Conservation (phyloP, 805 yeast species). For the Candida nanaspora region DNA sequence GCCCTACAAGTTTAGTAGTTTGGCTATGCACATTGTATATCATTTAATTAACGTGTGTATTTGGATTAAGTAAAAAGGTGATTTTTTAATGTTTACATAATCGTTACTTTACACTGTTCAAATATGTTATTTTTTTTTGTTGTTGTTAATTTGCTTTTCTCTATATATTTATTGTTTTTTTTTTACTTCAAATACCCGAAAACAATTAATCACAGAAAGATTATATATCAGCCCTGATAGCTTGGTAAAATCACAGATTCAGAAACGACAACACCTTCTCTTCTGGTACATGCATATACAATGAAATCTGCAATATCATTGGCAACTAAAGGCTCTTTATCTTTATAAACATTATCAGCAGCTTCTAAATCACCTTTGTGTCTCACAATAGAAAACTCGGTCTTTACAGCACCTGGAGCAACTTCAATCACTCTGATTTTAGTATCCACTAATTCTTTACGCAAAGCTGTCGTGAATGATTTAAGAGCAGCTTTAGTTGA, state of each 20-base stretch:
- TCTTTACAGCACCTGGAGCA: conserved; percentile 76
- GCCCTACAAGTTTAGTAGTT: too few relatives aligned
- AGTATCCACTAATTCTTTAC: conserved; percentile 47
- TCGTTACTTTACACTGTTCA: too few relatives aligned
- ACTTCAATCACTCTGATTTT: conserved; percentile 64
- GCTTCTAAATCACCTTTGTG: conserved; percentile 53
- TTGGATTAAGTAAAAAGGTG: too few relatives aligned
- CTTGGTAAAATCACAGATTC: conserved; percentile 82
- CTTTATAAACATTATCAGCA: conserved; percentile 61
- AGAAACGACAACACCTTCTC: conserved; percentile 69
- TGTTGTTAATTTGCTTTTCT: too few relatives aligned
- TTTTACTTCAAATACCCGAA: too few relatives aligned
- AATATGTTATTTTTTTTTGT: too few relatives aligned
- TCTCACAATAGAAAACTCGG: conserved; percentile 63
- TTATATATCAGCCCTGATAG: conserved; percentile 73
- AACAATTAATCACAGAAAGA: background rate
- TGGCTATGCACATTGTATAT: too few relatives aligned
- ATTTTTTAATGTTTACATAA: too few relatives aligned
- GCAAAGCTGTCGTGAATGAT: conserved; percentile 60
- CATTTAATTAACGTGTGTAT: too few relatives aligned
- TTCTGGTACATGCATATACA: conserved; percentile 59
- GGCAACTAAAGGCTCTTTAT: conserved; percentile 63
- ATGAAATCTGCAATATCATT: conserved; percentile 72
- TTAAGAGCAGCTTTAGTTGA: conserved; percentile 68
- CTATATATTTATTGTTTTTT: too few relatives aligned